phyloP scores from a whole-genome alignment of 2,329 filamentous ascomycete genomes.

The Pestalotiopsis sp. region DNA sequence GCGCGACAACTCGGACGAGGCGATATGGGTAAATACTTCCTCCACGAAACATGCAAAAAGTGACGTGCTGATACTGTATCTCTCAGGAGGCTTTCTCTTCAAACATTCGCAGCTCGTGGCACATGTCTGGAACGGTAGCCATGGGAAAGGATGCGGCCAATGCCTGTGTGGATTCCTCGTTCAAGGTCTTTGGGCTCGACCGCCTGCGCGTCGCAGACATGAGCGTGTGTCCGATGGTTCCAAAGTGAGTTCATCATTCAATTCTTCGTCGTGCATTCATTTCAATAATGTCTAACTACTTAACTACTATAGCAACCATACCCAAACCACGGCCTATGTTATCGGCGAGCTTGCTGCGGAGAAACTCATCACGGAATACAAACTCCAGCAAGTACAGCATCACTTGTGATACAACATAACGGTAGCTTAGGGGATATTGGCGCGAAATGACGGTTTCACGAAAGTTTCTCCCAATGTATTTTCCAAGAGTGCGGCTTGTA shows the following conservation, averaged over 20 bases:
- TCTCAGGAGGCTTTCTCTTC: conserved; percentile 28
- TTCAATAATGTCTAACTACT: not conserved
- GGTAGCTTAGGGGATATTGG: no score
- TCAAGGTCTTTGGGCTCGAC: conserved; percentile 19
- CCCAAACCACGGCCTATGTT: conserved; percentile 49
- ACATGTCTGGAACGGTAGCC: conserved; percentile 21
- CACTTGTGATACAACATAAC: no score
- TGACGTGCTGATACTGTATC: not conserved
- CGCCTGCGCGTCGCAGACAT: conserved; percentile 22
- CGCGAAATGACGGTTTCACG: no score
- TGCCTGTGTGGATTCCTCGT: conserved; percentile 21
- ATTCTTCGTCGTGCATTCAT: not conserved
- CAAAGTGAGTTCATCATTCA: conserved; percentile 34
- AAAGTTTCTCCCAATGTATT: no score
- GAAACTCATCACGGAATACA: conserved; percentile 22
- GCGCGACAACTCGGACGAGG: conserved; percentile 18
- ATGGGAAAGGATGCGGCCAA: conserved; percentile 18
- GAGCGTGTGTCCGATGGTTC: conserved; percentile 25
- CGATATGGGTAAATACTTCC: conserved; percentile 19
- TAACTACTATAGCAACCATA: conserved; percentile 26
- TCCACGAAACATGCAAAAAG: not conserved
- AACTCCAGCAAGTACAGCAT: conserved; percentile 7
- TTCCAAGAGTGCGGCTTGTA: no score
- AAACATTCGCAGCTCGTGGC: conserved; percentile 21
- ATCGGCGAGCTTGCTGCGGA: conserved; percentile 46